These are phyloP conservation scores for Cyanodermella asteris DNA, from an alignment of 2,329 filamentous ascomycete species.

Conservation along the genomic window DNA sequence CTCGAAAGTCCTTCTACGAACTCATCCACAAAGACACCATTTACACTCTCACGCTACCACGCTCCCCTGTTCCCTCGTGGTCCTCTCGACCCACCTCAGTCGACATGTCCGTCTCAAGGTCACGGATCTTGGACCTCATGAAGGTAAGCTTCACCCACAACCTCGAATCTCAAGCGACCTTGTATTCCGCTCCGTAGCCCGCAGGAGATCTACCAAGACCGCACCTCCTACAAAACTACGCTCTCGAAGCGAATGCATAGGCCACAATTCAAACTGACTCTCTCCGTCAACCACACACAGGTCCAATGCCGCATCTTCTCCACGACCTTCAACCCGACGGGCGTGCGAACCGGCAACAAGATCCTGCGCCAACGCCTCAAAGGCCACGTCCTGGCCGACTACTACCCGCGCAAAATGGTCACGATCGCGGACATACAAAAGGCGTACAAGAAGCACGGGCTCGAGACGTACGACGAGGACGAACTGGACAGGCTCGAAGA, in stretches of 20 bases:
- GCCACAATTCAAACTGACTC: background rate
- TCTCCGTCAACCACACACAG: conserved; percentile 28
- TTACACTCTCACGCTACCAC: background rate
- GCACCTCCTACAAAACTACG: too few species aligned
- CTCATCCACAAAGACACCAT: background rate
- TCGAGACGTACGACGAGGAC: conserved; percentile 49
- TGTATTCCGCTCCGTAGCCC: background rate
- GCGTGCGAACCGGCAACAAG: conserved; percentile 70
- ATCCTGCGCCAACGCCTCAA: conserved; percentile 70
- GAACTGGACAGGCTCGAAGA: conserved; percentile 64
- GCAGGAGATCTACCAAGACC: too few species aligned
- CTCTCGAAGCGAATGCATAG: background rate
- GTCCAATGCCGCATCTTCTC: conserved; percentile 81
- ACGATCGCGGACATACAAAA: conserved; percentile 54
- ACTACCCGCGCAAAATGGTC: conserved; percentile 62
- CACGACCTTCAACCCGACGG: conserved; percentile 71
- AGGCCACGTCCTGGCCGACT: conserved; percentile 63
- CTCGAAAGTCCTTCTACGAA: background rate
- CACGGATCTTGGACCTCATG: conserved; percentile 44
- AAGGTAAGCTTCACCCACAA: conserved; percentile 38
- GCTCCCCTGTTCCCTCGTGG: background rate
- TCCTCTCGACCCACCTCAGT: conserved; percentile 6
- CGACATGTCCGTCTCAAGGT: conserved; percentile 28
- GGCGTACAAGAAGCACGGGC: conserved; percentile 39
- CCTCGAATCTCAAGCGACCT: background rate